Base-by-base conservation (phyloP, 345 rosid genomes). In the Barbarea vulgaris region DNA sequence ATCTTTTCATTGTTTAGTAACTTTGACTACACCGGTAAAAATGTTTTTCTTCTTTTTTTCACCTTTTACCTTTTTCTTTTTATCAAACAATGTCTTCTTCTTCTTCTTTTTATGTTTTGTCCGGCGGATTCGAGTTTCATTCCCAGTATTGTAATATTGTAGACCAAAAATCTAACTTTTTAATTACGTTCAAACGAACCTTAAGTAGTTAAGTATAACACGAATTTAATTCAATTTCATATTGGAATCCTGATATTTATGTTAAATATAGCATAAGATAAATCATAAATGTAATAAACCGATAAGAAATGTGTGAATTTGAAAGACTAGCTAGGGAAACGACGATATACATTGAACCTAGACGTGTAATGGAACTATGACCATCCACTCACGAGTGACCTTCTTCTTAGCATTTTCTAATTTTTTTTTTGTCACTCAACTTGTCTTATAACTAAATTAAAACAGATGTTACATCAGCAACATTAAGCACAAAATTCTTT, bases 301-400 rank as follows among this genome's bases (percentile, higher is more conserved):
- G 75, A 71, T 71, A 17, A 71, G 37, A 19, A 71, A 60, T 71
- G 58, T 48, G 75, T 60, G 75, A 58, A 60, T 48, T 48, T 47
- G 36, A 58, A 70, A 9, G 66, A 21, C 12, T 70, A 37, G 33
- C 24, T 31, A 31, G 9, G 24, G 6, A 39, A 52, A 3, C 36
- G 10, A 63, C 8, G 21, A 52, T 6, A 42, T 31, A 14, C 9
- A 53, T 63, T 72, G 77, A 72, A 72, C 60, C 24, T 73, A 25
- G 70, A 64, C 70, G 64, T 61, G 13, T 63, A 14, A n/a, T 51
- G 30, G 21, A 41, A 58, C 66, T 6, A 42, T 60, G 42, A 22
- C 44, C 30, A 57, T 5, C 47, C 47, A 41, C 17, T 42, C 64
- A 14, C 46, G 14, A 18, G 54, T 55, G 53, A 55, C 39, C 17